Evolutionary conservation across 2,329 filamentous ascomycete genomes (phyloP), one percentile per base, ranked within the genome.

Genomic region (Colletotrichum sp.): DNA sequence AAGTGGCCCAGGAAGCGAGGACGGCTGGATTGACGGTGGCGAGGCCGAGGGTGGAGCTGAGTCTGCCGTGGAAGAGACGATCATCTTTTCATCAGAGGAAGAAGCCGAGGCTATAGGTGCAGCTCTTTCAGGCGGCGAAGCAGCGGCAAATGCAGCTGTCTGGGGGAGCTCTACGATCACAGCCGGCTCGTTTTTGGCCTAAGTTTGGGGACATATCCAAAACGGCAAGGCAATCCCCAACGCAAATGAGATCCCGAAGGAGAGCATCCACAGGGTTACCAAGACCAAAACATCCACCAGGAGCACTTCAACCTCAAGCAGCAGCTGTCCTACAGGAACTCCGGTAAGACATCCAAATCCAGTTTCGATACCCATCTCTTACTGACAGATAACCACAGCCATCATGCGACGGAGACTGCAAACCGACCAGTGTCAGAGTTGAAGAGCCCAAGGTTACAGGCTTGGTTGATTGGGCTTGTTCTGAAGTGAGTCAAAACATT

Each of bases 401-500:
- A 43, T 43, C 38, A 43, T 43, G 38, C 38, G 38, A 43, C 38
- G 38, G 38, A 43, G 38, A 43, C 0, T 43, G 38, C 1, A 43
- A 43, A 1, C 38, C 38, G 0, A 43, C 38, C 38, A 43, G 38
- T 43, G 0, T 1, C 38, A 43, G 0, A 0, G 0, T 43, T 1
- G 38, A 43, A 43, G 38, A 43, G 0, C 38, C 38, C 0, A n/a
- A 43, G 38, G 38, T 1, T n/a, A 43, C 38, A 43, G 38, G 38
- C 0, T 43, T 43, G 1, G 18, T 43, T 43, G 38, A 43, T 43
- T 43, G 38, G 38, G 38, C 38, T 43, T 43, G 16, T 43, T 43
- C 38, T 1, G 16, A 43, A 1, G 38, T 43, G 8, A 43, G 38
- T 43, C 36, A 38, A 18, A 36, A 13, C 34, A 12, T 15, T 15